Evolutionary conservation across 768 basidiomycete genomes (phyloP).

Genomic region (Pleurotus citrinopileatus): DNA sequence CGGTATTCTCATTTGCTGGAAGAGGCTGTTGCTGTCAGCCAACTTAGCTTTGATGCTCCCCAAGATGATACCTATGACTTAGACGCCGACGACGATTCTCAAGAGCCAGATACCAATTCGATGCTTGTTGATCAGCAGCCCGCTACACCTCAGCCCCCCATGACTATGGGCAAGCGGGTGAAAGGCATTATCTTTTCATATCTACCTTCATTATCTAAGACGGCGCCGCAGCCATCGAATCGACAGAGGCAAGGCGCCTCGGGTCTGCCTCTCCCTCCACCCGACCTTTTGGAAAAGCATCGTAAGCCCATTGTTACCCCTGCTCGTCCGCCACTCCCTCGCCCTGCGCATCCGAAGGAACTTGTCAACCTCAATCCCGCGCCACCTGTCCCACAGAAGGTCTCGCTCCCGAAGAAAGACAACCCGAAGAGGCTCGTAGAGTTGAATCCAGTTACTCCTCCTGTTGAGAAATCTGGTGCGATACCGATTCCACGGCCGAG

Average conservation of each 20-base stretch:
- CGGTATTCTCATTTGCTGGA: conserved; percentile 58
- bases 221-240: conserved; percentile 21
- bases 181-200: conserved; percentile 62
- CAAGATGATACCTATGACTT: conserved; percentile 1
- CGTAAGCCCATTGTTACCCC: conserved; percentile 63
- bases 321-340: conserved; percentile 44
- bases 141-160: conserved; percentile 16
- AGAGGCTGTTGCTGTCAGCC: conserved; percentile 44
- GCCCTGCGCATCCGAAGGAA: conserved; percentile 56
- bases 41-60: conserved; percentile 13
- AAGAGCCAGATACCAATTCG: not conserved
- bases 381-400: conserved; percentile 33
- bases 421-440: conserved; percentile 51
- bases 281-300: conserved; percentile 43
- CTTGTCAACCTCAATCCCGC: conserved; percentile 60
- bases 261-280: conserved; percentile 55
- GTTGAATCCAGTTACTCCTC: conserved; percentile 43
- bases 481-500: conserved; percentile 33
- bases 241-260: conserved; percentile 24
- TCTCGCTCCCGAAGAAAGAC: conserved; percentile 36
- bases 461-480: conserved; percentile 19
- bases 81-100: not conserved
- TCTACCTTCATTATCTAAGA: conserved; percentile 47
- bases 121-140: conserved; percentile 6
- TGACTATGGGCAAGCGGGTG: conserved; percentile 46